A percentile compares a stretch with the other conserved stretches of the same genome.
phyloP scores from a whole-genome alignment of 495 filamentous ascomycete species.

The Hypomontagnella monticulosa region DNA sequence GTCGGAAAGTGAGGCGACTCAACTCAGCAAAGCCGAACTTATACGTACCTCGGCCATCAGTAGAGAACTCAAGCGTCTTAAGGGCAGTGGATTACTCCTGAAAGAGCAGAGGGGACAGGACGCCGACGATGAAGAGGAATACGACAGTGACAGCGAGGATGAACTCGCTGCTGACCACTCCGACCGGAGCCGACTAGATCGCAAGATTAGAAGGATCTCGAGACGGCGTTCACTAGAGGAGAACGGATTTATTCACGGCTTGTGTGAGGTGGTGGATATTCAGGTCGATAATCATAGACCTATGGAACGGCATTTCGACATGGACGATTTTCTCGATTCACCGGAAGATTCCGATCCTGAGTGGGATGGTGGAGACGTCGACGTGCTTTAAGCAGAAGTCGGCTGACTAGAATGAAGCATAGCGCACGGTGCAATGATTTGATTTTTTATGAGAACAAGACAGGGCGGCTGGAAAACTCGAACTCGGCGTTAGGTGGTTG shows the following conservation, averaged over 20 bases:
- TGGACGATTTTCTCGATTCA: slow-evolving; percentile 85
- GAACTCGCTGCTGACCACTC: slow-evolving; percentile 34
- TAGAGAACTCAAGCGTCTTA: slow-evolving; percentile 34
- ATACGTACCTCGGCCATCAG: slow-evolving; percentile 23
- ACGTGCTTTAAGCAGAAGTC: slow-evolving; percentile 28
- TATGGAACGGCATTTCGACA: slow-evolving; percentile 74
- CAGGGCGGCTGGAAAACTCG: slow-evolving; percentile 4
- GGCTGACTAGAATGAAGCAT: neutral
- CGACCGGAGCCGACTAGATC: slow-evolving; percentile 6
- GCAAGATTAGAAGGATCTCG: slow-evolving; percentile 24
- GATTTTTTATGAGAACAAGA: slow-evolving; percentile 20
- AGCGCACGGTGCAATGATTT: neutral
- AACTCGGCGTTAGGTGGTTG: slow-evolving; percentile 4
- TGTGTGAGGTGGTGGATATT: slow-evolving; percentile 83
- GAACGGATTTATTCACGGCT: slow-evolving; percentile 68
- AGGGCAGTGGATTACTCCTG: slow-evolving; percentile 20
- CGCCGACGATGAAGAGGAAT: slow-evolving; percentile 41
- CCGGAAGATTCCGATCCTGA: slow-evolving; percentile 72
- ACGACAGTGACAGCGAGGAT: slow-evolving; percentile 30
- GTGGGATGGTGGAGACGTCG: slow-evolving; percentile 70
- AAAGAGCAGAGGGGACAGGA: slow-evolving; percentile 37
- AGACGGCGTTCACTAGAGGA: slow-evolving; percentile 8
- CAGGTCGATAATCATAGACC: slow-evolving; percentile 85
- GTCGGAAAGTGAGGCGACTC: slow-evolving; percentile 41
- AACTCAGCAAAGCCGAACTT: slow-evolving; percentile 18